These are phyloP conservation scores for Xylaria palmicola DNA, from an alignment of 495 filamentous ascomycete genomes.

Conservation along the genomic window DNA sequence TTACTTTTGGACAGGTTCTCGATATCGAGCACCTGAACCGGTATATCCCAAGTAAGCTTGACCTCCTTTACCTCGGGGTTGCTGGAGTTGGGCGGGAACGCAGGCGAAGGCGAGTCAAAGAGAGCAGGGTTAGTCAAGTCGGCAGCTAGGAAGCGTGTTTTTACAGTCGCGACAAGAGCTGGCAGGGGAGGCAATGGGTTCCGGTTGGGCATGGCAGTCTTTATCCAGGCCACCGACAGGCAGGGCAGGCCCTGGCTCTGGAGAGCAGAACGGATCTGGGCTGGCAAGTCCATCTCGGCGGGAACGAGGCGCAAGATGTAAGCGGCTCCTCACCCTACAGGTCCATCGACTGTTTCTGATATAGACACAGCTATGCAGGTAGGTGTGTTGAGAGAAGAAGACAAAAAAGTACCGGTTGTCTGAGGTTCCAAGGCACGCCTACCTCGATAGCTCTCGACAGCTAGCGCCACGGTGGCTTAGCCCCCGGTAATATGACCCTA, in stretches of 20 bases:
- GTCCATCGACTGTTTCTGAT: no score
- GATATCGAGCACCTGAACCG: conserved; percentile 80
- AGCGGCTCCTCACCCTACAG: no score
- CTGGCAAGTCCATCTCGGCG: conserved; percentile 27
- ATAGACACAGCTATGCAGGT: no score
- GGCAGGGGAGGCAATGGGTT: conserved; percentile 60
- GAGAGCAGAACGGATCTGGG: conserved; percentile 39
- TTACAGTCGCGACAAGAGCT: conserved; percentile 73
- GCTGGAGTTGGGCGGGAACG: conserved; percentile 59
- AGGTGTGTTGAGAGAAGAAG: no score
- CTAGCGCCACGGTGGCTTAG: conserved; percentile 31
- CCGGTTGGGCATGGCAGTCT: conserved; percentile 34
- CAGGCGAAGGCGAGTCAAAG: conserved; percentile 44
- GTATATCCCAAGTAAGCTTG: conserved; percentile 56
- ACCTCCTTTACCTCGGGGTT: conserved; percentile 52
- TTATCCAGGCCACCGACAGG: conserved; percentile 42
- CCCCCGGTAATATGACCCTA: not conserved
- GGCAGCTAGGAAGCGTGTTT: conserved; percentile 74
- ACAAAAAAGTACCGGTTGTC: no score
- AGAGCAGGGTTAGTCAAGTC: conserved; percentile 68
- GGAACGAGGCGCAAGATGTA: no score
- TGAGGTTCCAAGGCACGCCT: no score
- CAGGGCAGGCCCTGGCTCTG: conserved; percentile 33
- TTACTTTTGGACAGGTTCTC: conserved; percentile 75
- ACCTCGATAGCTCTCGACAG: no score